phyloP scores from a whole-genome alignment of 176 grass and related monocot genomes.

The Canna indica region DNA sequence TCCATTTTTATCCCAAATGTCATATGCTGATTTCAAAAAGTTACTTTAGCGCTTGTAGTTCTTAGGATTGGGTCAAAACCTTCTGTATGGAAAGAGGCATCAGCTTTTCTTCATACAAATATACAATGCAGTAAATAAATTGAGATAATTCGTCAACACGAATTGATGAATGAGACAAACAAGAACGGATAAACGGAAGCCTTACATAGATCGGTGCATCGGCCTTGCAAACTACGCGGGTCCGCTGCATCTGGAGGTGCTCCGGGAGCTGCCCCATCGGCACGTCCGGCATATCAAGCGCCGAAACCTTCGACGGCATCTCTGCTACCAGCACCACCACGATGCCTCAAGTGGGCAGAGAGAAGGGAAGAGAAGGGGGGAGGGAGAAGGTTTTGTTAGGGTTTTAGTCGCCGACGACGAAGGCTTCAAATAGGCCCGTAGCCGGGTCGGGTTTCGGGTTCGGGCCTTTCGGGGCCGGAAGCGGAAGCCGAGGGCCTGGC shows the following conservation, averaged over 20 bases:
- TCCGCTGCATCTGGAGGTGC: constrained; percentile 62
- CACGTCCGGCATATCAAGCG: constrained; percentile 28
- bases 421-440: background rate
- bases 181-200: background rate
- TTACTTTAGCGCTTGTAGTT: too few relatives aligned
- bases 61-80: too few relatives aligned
- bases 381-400: background rate
- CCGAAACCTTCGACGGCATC: constrained; percentile 44
- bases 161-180: background rate
- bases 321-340: background rate
- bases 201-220: constrained; percentile 69
- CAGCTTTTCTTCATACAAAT: too few relatives aligned
- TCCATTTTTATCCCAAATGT: too few relatives aligned
- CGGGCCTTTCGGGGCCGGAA: too few relatives aligned
- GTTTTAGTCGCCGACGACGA: background rate
- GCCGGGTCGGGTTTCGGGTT: too few relatives aligned
- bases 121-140: too few relatives aligned
- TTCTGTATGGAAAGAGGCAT: too few relatives aligned
- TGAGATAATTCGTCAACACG: background rate
- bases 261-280: constrained; percentile 53
- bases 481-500: too few relatives aligned
- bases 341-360: background rate
- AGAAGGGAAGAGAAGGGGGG: background rate
- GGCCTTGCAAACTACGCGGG: constrained; percentile 59
- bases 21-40: too few relatives aligned